Conservation (phyloP, 179 eudicot species). For the Beta corolliflora region DNA sequence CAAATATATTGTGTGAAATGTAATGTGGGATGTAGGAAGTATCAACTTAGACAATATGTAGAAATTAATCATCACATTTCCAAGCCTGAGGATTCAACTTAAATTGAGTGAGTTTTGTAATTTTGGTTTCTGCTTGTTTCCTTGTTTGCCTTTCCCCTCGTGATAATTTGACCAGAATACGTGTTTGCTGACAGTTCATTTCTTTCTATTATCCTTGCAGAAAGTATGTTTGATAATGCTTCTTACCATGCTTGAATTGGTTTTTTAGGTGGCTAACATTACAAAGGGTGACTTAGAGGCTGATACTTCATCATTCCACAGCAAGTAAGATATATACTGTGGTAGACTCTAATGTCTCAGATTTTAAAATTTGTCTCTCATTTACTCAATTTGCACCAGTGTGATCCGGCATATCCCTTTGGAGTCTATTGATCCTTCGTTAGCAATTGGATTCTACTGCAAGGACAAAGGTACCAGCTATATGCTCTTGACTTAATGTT, state of each 20-base stretch:
- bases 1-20: no score
- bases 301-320: conserved; percentile 93
- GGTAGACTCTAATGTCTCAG: background rate
- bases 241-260: background rate
- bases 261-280: conserved; percentile 61
- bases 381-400: conserved; percentile 39
- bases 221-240: background rate
- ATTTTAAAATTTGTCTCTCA: conserved; percentile 17
- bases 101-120: background rate
- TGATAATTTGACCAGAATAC: background rate
- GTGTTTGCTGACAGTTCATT: background rate
- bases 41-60: background rate
- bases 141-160: conserved; percentile 2
- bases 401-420: conserved; percentile 67
- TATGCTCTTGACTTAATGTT: background rate
- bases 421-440: conserved; percentile 82
- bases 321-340: conserved; percentile 58
- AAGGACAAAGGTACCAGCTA: conserved; percentile 60
- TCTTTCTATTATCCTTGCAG: conserved; percentile 9
- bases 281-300: conserved; percentile 57
- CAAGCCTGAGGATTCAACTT: background rate
- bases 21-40: no score
- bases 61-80: background rate
- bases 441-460: conserved; percentile 90
- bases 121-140: background rate